These are phyloP conservation scores for Solanum hybrid DNA, from an alignment of 305 asterid species.

Conservation along the genomic window DNA sequence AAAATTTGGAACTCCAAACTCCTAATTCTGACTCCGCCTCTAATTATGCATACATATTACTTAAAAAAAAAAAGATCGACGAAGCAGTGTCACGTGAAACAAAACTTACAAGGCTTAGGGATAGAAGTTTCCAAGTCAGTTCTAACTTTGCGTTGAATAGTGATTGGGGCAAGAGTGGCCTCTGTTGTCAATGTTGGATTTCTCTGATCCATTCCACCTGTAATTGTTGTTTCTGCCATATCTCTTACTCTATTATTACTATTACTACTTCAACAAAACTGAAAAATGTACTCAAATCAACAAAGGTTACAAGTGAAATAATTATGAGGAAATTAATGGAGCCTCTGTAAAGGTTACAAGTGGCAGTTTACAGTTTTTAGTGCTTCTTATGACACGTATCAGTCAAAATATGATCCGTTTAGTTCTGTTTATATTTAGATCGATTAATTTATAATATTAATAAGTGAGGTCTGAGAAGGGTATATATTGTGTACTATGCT, in stretches of 20 bases:
- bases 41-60: neutral
- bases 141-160: constrained; percentile 47
- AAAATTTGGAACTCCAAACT: no score
- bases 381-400: neutral
- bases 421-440: neutral
- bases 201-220: constrained; percentile 17
- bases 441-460: neutral
- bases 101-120: constrained; percentile 71
- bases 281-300: neutral
- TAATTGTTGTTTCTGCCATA: constrained; percentile 4
- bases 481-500: neutral
- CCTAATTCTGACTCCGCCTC: accelerated
- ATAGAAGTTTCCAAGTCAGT: constrained; percentile 58
- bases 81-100: neutral
- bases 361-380: neutral
- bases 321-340: neutral
- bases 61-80: no score
- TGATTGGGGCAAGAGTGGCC: constrained; percentile 78
- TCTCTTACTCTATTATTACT: neutral
- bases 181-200: constrained; percentile 41
- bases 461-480: no score
- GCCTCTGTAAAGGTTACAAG: neutral
- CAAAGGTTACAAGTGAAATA: neutral
- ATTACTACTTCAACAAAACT: neutral
- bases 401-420: neutral